Percentiles rank a stretch among this genome's conserved stretches.
phyloP scores from a whole-genome alignment of 2,329 filamentous ascomycete species.

The Xylariaceae sp. region DNA sequence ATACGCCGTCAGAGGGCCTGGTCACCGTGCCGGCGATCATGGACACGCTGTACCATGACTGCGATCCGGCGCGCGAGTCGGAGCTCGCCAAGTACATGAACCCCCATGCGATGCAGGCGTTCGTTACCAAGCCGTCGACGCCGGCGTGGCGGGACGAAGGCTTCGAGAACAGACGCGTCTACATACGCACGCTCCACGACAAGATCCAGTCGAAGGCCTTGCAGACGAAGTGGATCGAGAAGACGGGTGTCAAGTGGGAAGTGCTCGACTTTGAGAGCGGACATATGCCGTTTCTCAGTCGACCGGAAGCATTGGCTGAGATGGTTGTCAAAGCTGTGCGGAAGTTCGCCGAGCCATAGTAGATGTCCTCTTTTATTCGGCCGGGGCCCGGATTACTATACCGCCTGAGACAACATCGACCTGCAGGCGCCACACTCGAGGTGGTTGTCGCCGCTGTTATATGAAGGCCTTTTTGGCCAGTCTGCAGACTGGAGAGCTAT shows the following conservation, averaged over 20 bases:
- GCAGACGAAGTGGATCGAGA: background rate
- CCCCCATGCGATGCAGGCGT: constrained; percentile 15
- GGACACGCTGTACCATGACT: constrained; percentile 16
- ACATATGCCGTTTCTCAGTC: constrained; percentile 27
- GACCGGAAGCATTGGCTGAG: constrained; percentile 18
- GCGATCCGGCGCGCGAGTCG: background rate
- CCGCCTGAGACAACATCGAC: no score
- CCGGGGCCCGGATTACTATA: no score
- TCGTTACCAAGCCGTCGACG: constrained; percentile 12
- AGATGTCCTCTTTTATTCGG: background rate
- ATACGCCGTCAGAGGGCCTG: constrained; percentile 6
- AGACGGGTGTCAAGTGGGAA: constrained; percentile 23
- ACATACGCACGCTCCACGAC: background rate
- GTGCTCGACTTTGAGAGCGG: constrained; percentile 24
- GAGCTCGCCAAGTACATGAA: constrained; percentile 2
- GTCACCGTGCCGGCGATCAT: constrained; percentile 9
- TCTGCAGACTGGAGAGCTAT: no score
- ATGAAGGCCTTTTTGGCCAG: no score
- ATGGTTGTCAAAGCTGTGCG: constrained; percentile 15
- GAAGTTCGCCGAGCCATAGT: background rate
- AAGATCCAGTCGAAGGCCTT: background rate
- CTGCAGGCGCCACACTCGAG: no score
- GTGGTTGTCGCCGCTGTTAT: no score
- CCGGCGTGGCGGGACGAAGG: constrained; percentile 9
- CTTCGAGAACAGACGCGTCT: background rate